Conservation (phyloP, 2,329 filamentous ascomycete species). For the Zelopaecilomyces penicillatus region DNA sequence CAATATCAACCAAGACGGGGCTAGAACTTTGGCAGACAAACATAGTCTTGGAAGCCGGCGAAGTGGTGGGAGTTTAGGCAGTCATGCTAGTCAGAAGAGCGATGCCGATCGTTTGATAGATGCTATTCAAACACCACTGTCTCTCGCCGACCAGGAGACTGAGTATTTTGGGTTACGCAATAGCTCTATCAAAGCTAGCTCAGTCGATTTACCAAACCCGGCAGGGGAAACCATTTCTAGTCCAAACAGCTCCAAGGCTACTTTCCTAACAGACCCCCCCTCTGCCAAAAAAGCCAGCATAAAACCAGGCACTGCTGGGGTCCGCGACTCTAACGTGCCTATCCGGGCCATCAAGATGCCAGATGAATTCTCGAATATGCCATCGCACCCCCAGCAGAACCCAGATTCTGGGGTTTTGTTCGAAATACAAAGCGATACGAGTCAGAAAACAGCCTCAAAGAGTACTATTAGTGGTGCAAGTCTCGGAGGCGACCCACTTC, state of each 20-base stretch:
- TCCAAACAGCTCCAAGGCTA: too few relatives aligned
- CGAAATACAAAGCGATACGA: slow-evolving; percentile 24
- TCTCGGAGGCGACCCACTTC: slow-evolving; percentile 29
- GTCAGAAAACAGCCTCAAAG: slow-evolving; percentile 11
- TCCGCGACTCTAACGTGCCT: slow-evolving; percentile 37
- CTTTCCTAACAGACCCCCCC: neutral
- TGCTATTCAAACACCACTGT: slow-evolving; percentile 56
- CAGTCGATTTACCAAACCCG: too few relatives aligned
- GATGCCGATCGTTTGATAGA: slow-evolving; percentile 65
- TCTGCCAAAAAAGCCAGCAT: neutral
- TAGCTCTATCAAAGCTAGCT: slow-evolving; percentile 2
- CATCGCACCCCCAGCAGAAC: slow-evolving; percentile 19
- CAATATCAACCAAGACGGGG: slow-evolving; percentile 12
- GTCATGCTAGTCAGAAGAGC: slow-evolving; percentile 42
- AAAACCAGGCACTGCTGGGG: slow-evolving; percentile 27
- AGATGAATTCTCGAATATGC: slow-evolving; percentile 34
- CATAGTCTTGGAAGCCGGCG: slow-evolving; percentile 15
- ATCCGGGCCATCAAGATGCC: slow-evolving; percentile 40
- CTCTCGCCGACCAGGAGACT: slow-evolving; percentile 28
- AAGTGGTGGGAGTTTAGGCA: slow-evolving; percentile 34
- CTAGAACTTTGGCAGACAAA: slow-evolving; percentile 7
- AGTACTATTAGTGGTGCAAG: slow-evolving; percentile 17
- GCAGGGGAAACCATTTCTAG: too few relatives aligned
- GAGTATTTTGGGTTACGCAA: slow-evolving; percentile 20
- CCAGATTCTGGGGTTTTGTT: slow-evolving; percentile 29